phyloP scores from a whole-genome alignment of 1,139 yeast species.

The Sugiyamaella sp. region DNA sequence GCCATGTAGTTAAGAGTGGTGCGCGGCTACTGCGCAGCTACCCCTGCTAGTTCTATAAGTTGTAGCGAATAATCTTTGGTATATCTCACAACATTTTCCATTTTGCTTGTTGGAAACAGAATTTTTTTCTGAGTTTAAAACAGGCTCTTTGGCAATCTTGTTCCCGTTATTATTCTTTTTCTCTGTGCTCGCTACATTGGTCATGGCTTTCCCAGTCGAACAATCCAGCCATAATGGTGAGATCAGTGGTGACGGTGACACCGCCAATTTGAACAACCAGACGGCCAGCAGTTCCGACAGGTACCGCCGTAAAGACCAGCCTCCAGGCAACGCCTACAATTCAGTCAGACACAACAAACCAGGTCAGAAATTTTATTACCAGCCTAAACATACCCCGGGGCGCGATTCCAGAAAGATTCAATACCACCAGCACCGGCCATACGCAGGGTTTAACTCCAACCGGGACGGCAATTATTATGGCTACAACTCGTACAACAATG shows the following conservation, averaged over 20 bases:
- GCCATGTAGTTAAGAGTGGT: no score
- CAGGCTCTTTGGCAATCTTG: no score
- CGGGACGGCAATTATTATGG: slow-evolving; percentile 7
- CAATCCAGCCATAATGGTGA: not conserved
- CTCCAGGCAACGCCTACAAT: not conserved
- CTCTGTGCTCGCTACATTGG: not conserved
- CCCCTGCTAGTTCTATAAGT: not conserved
- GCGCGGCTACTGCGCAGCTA: not conserved
- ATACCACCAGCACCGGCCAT: not conserved
- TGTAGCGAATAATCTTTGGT: not conserved
- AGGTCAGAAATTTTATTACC: not conserved
- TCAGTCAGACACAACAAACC: not conserved
- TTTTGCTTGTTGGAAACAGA: not conserved
- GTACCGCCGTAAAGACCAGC: not conserved
- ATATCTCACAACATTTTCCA: not conserved
- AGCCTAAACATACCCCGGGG: not conserved
- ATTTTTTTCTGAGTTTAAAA: no score
- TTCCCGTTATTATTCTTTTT: not conserved
- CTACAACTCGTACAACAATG: slow-evolving; percentile 4
- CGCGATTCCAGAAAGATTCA: slow-evolving; percentile 3
- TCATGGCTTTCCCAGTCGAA: slow-evolving; percentile 12
- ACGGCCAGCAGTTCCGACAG: not conserved
- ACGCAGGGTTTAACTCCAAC: not conserved
- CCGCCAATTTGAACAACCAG: not conserved
- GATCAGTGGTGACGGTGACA: not conserved